These are phyloP conservation scores for Cyberlindnera lachancei DNA, from an alignment of 805 yeast genomes.

Conservation along the genomic window DNA sequence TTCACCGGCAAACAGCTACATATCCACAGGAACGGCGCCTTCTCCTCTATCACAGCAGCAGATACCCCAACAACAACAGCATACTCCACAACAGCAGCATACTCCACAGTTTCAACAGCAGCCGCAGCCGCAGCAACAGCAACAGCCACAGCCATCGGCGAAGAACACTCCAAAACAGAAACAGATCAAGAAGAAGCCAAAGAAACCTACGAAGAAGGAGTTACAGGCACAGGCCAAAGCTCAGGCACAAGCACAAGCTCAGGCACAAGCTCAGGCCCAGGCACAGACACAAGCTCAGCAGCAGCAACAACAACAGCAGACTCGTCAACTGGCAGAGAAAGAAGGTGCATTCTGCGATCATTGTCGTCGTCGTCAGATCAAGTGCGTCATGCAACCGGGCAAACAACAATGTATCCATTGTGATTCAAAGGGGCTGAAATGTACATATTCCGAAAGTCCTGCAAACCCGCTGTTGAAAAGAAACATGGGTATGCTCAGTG, in stretches of 20 bases:
- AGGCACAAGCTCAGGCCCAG: not conserved
- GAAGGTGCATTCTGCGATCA: constrained; percentile 55
- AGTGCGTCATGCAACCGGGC: constrained; percentile 66
- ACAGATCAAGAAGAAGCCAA: constrained; percentile 7
- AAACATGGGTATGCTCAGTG: constrained; percentile 18
- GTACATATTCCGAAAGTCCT: constrained; percentile 65
- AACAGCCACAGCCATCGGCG: constrained; percentile 1
- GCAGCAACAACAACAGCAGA: not conserved
- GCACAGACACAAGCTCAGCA: not conserved
- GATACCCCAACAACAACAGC: constrained; percentile 3
- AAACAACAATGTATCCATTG: constrained; percentile 66
- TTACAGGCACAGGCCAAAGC: not conserved
- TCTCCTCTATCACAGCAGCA: constrained; percentile 5
- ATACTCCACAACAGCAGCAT: constrained; percentile 1
- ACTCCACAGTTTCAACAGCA: not conserved
- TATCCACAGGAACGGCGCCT: constrained; percentile 9
- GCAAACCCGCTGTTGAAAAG: constrained; percentile 31
- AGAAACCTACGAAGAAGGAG: not conserved
- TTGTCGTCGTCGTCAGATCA: constrained; percentile 72
- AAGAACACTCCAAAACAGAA: too few species aligned
- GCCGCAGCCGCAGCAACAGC: not conserved
- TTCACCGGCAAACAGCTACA: constrained; percentile 12
- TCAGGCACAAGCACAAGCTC: not conserved
- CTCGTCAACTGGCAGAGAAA: constrained; percentile 5
- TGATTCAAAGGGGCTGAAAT: constrained; percentile 62